These are phyloP conservation scores for Candida endomychidarum DNA, from an alignment of 805 yeast species.

Conservation along the genomic window DNA sequence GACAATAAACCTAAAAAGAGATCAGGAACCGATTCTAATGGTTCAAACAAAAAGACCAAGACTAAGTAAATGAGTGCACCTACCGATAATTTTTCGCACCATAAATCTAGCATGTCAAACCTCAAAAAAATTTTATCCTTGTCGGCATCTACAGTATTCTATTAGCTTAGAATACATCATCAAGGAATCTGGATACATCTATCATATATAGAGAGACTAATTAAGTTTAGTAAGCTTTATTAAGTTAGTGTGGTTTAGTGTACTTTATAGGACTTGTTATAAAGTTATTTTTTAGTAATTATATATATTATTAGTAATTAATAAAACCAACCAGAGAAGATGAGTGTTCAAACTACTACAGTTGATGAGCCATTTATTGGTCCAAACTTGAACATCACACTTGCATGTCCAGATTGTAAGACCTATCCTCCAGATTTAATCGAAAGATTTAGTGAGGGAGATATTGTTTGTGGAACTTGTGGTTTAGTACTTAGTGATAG, in stretches of 20 bases:
- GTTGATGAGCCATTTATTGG: conserved; percentile 46
- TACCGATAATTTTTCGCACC: neutral
- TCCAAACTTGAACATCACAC: conserved; percentile 81
- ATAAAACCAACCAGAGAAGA: neutral
- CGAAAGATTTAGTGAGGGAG: conserved; percentile 96
- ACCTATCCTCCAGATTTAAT: conserved; percentile 93
- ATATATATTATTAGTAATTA: neutral
- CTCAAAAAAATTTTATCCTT: conserved; percentile 3
- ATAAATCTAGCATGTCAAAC: neutral
- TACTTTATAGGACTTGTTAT: neutral
- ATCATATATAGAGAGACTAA: conserved; percentile 4
- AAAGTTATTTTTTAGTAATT: neutral
- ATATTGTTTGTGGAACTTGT: conserved; percentile 96
- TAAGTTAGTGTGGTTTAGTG: conserved; percentile 3
- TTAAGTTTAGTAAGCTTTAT: conserved; percentile 6
- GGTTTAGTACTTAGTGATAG: conserved; percentile 91
- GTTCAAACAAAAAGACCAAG: conserved; percentile 1
- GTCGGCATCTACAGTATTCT: conserved; percentile 1
- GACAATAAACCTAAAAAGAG: neutral
- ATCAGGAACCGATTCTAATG: neutral
- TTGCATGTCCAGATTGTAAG: conserved; percentile 95
- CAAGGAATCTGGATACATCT: conserved; percentile 2
- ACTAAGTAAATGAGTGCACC: neutral
- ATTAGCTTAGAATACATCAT: conserved; percentile 4
- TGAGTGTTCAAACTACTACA: conserved; percentile 7